phyloP scores from a whole-genome alignment of 2,329 filamentous ascomycete species.

The Anthostomella pinea region DNA sequence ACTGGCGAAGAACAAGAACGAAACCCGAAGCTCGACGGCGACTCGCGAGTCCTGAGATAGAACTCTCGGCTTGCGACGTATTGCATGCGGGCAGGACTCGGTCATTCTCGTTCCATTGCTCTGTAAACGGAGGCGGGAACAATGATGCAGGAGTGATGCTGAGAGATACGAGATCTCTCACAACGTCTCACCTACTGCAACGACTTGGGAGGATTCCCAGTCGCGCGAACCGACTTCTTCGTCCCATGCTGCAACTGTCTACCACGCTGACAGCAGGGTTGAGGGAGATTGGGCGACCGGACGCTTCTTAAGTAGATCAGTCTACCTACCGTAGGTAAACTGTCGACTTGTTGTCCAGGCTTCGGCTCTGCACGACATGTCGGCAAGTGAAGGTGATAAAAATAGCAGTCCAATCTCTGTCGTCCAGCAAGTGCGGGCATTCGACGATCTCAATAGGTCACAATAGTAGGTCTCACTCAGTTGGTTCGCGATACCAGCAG shows the following conservation, averaged over 20 bases:
- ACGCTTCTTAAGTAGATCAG: slow-evolving; percentile 8
- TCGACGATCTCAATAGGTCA: too few relatives aligned
- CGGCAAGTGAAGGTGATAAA: too few relatives aligned
- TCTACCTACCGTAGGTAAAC: too few relatives aligned
- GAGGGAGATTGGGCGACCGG: slow-evolving; percentile 7
- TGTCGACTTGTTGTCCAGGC: too few relatives aligned
- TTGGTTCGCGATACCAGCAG: too few relatives aligned
- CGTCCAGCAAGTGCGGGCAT: too few relatives aligned
- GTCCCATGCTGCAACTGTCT: too few relatives aligned
- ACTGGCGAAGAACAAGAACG: slow-evolving; percentile 20
- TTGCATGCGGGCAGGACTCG: slow-evolving; percentile 19
- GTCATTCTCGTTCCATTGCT: slow-evolving; percentile 9
- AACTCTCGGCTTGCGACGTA: slow-evolving; percentile 28
- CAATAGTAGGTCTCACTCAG: too few relatives aligned
- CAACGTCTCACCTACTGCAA: slow-evolving; percentile 8
- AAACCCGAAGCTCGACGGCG: slow-evolving; percentile 20
- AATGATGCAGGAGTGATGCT: slow-evolving; percentile 14
- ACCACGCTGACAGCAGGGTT: too few relatives aligned
- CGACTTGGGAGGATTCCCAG: slow-evolving; percentile 9
- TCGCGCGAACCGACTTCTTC: slow-evolving; percentile 2
- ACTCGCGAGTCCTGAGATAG: slow-evolving; percentile 20
- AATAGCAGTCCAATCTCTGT: slow-evolving; percentile 13
- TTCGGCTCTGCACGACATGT: too few relatives aligned
- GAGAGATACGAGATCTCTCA: not conserved
- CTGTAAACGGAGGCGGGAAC: slow-evolving; percentile 12